Percentiles rank a stretch among this genome's conserved stretches.
phyloP scores from a whole-genome alignment of 352 stramenopile species.

The Phytopythium boreale region DNA sequence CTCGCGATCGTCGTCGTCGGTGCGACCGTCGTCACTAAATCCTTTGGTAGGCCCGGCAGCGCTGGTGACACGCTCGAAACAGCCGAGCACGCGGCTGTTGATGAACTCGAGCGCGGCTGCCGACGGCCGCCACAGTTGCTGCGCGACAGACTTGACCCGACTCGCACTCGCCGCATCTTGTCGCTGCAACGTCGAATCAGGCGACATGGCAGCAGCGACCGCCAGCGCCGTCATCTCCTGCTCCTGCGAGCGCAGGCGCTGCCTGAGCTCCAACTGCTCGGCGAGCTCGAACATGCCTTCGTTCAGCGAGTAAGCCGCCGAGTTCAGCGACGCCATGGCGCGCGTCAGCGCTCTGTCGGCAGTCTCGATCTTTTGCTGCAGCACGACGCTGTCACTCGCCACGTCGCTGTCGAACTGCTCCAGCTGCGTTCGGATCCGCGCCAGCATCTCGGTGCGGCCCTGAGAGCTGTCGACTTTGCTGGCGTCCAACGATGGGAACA shows the following conservation, averaged over 20 bases:
- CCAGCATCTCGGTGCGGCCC: conserved; percentile 32
- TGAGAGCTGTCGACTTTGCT: neutral
- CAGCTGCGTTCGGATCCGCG: conserved; percentile 61
- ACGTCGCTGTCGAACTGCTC: conserved; percentile 58
- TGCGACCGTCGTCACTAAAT: conserved; percentile 12
- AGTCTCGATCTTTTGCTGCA: conserved; percentile 77
- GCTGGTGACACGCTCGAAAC: conserved; percentile 47
- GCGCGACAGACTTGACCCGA: neutral
- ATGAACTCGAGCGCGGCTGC: conserved; percentile 46
- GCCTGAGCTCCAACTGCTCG: conserved; percentile 45
- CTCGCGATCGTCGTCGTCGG: conserved; percentile 43
- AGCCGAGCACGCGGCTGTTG: conserved; percentile 54
- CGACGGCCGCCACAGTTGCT: conserved; percentile 31
- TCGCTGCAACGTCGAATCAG: conserved; percentile 7
- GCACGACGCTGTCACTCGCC: conserved; percentile 62
- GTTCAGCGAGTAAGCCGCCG: conserved; percentile 55
- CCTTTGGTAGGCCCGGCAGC: neutral
- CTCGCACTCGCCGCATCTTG: neutral
- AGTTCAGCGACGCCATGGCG: conserved; percentile 46
- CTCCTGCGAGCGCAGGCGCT: conserved; percentile 42
- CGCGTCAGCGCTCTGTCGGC: conserved; percentile 54
- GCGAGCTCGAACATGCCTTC: conserved; percentile 64
- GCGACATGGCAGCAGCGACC: conserved; percentile 28
- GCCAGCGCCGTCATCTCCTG: conserved; percentile 36
- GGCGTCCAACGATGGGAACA: conserved; percentile 69